Evolutionary conservation across 768 basidiomycete species (phyloP).

Genomic region (Pseudohyphozyma bogoriensis): DNA sequence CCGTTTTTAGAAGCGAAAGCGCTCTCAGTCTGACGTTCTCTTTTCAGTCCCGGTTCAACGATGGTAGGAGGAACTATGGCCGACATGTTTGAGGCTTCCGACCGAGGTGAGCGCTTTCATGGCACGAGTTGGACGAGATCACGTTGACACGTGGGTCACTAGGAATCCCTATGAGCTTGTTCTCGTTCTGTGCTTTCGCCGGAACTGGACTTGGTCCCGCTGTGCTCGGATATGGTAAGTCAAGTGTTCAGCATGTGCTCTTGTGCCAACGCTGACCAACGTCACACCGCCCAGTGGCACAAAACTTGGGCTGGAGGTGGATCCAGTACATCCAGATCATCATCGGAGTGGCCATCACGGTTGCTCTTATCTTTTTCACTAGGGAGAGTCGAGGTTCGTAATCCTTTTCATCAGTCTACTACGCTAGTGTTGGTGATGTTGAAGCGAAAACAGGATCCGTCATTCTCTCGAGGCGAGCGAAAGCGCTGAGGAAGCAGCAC

Average conservation of each 20-base stretch:
- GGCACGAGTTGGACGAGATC: neutral
- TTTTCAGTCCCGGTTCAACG: conserved; percentile 18
- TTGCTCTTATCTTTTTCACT: conserved; percentile 50
- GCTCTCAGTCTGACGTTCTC: no score
- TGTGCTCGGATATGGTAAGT: neutral
- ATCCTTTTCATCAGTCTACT: no score
- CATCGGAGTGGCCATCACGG: conserved; percentile 46
- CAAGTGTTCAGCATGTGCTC: no score
- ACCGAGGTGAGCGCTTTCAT: conserved; percentile 32
- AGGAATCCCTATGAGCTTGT: conserved; percentile 62
- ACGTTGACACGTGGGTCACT: neutral
- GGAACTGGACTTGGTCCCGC: conserved; percentile 46
- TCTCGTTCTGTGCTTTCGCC: conserved; percentile 52
- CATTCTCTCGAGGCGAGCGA: conserved; percentile 57
- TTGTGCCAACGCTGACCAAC: no score
- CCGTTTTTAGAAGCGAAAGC: neutral
- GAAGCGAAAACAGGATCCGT: conserved; percentile 42
- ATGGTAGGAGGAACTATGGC: conserved; percentile 41
- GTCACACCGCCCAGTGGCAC: no score
- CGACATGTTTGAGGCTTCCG: conserved; percentile 37
- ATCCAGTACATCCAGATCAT: conserved; percentile 47
- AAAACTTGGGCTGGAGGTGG: conserved; percentile 51
- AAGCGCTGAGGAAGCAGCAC: conserved; percentile 53
- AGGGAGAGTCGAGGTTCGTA: conserved; percentile 55
- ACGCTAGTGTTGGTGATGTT: neutral